Evolutionary conservation across 768 basidiomycete species (phyloP).

Genomic region (Russula brevipes): DNA sequence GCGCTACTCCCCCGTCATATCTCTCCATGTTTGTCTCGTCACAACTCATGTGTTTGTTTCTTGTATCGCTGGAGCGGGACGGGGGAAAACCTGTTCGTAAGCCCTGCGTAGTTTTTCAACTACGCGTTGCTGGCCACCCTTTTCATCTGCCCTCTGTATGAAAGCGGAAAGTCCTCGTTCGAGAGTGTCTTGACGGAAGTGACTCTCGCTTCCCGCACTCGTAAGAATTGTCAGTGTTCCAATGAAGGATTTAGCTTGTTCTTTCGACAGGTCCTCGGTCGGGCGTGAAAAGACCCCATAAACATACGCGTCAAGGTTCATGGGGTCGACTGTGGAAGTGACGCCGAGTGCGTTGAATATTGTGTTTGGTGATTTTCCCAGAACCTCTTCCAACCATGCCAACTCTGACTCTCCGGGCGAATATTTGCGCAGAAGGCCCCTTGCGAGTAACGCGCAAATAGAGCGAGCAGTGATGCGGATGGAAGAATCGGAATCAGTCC

Average conservation of each 20-base stretch:
- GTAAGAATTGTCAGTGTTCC: constrained; percentile 8
- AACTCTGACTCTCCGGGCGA: not conserved
- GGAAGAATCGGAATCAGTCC: too few species aligned
- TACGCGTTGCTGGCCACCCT: not conserved
- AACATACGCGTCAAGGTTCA: not conserved
- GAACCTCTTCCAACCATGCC: not conserved
- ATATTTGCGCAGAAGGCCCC: not conserved
- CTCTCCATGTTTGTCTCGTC: too few species aligned
- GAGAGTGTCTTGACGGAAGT: not conserved
- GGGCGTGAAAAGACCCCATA: not conserved
- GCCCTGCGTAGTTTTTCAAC: not conserved
- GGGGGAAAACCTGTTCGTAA: not conserved
- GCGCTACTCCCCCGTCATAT: too few species aligned
- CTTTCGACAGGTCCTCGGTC: not conserved
- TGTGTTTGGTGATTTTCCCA: not conserved
- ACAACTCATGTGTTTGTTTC: not conserved
- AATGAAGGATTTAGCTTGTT: not conserved
- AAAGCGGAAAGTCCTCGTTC: not conserved
- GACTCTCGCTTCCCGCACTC: not conserved
- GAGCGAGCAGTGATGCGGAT: too few species aligned
- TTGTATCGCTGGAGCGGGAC: not conserved
- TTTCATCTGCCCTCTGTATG: not conserved
- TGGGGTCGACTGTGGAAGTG: not conserved
- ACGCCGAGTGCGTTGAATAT: not conserved
- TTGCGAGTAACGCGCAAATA: too few species aligned